Percentiles rank a stretch among this genome's conserved stretches.
Evolutionary conservation across 1,284 basidiomycete species (phyloP).

Genomic region (Boletellus deceptivus): DNA sequence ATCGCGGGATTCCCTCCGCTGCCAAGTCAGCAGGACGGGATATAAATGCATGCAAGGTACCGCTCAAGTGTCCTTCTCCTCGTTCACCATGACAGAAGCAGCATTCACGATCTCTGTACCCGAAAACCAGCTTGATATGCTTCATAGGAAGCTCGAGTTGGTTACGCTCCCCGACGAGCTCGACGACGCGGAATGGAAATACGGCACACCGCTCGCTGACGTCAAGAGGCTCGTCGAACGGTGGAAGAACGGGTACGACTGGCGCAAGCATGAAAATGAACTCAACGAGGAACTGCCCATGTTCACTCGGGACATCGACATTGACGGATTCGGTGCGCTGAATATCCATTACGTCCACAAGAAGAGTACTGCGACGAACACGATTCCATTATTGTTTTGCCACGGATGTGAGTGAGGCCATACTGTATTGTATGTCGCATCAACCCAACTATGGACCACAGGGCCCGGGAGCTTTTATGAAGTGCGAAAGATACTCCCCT

Average conservation of each 20-base stretch:
- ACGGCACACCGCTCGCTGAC: constrained; percentile 41
- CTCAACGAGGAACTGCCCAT: constrained; percentile 43
- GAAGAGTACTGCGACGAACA: constrained; percentile 33
- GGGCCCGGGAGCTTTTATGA: constrained; percentile 64
- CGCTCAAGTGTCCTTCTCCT: no score
- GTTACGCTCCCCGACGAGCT: constrained; percentile 43
- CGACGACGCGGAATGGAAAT: constrained; percentile 37
- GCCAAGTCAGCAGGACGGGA: no score
- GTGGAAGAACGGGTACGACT: constrained; percentile 44
- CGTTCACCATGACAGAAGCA: constrained; percentile 6
- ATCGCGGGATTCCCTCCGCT: no score
- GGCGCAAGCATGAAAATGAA: constrained; percentile 39
- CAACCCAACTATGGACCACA: not conserved
- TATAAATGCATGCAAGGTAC: no score
- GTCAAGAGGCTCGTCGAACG: constrained; percentile 37
- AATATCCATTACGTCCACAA: constrained; percentile 47
- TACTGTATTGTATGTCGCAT: not conserved
- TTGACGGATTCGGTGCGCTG: constrained; percentile 37
- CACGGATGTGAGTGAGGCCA: constrained; percentile 42
- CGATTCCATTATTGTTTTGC: constrained; percentile 47
- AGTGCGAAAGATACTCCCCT: constrained; percentile 51
- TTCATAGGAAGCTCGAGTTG: constrained; percentile 36
- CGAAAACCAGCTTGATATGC: constrained; percentile 29
- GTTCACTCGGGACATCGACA: constrained; percentile 42
- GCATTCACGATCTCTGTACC: constrained; percentile 34